phyloP scores from a whole-genome alignment of 192 early-diverging fungal species.

The Mortierella claussenii region DNA sequence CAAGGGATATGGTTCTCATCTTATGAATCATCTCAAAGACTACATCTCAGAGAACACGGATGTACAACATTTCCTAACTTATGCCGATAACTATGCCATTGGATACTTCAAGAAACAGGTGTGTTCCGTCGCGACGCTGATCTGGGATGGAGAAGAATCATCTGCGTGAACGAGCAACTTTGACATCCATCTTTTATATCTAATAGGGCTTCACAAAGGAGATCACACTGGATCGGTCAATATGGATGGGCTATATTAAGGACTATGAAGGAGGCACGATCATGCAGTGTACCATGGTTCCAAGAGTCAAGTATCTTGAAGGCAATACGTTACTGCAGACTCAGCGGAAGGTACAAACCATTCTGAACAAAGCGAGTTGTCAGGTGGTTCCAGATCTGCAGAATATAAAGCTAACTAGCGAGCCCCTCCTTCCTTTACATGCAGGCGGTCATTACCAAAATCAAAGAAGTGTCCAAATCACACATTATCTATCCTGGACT shows the following conservation, averaged over 20 bases:
- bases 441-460: conserved; percentile 86
- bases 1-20: conserved; percentile 94
- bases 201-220: conserved; percentile 93
- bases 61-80: conserved; percentile 92
- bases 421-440: too few species aligned
- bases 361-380: too few species aligned
- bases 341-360: conserved; percentile 65
- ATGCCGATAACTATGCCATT: conserved; percentile 98
- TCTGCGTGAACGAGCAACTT: too few species aligned
- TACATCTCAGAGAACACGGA: conserved; percentile 80
- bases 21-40: conserved; percentile 98
- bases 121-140: neutral
- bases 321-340: conserved; percentile 75
- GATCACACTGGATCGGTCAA: conserved; percentile 89
- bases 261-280: conserved; percentile 99
- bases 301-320: conserved; percentile 87
- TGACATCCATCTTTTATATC: neutral
- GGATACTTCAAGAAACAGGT: conserved; percentile 99
- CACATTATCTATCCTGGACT: conserved; percentile 86
- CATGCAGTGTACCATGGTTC: conserved; percentile 96
- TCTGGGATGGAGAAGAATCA: neutral
- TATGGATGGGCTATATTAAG: conserved; percentile 99
- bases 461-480: conserved; percentile 76
- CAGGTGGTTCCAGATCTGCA: neutral
- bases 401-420: too few species aligned